phyloP scores from a whole-genome alignment of 768 basidiomycete species.

The Ephemerocybe angulata region DNA sequence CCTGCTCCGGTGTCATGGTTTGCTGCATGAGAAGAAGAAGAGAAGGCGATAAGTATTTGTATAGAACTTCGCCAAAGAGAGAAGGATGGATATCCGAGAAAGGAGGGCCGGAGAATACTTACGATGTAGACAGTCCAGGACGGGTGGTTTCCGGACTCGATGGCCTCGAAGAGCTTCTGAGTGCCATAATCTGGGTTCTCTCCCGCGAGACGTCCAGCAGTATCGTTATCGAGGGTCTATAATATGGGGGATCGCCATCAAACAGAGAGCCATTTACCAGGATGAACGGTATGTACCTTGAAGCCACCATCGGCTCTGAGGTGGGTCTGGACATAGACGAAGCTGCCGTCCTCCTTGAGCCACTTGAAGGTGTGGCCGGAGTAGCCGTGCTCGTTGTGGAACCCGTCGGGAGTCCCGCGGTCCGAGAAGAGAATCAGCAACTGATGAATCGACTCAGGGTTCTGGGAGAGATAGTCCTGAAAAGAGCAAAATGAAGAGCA shows the following conservation, averaged over 20 bases:
- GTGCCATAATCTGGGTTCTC: slow-evolving; percentile 85
- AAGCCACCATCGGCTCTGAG: slow-evolving; percentile 74
- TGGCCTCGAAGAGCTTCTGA: slow-evolving; percentile 72
- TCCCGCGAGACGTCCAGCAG: slow-evolving; percentile 63
- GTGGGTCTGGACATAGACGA: slow-evolving; percentile 87
- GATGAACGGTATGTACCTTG: slow-evolving; percentile 47
- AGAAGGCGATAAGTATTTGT: not conserved
- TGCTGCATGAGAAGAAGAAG: slow-evolving; percentile 43
- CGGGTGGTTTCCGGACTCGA: slow-evolving; percentile 77
- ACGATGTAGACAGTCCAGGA: slow-evolving; percentile 87
- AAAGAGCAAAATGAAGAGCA: not conserved
- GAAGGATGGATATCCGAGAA: not conserved
- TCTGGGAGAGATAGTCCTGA: slow-evolving; percentile 84
- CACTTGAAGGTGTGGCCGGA: slow-evolving; percentile 91
- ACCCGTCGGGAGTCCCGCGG: slow-evolving; percentile 91
- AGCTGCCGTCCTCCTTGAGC: slow-evolving; percentile 78
- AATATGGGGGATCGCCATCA: slow-evolving; percentile 11
- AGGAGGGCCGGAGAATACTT: slow-evolving; percentile 23
- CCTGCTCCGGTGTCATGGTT: slow-evolving; percentile 91
- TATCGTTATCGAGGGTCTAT: slow-evolving; percentile 66
- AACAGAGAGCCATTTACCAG: slow-evolving; percentile 3
- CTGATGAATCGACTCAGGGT: slow-evolving; percentile 88
- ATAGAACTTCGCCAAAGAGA: not conserved
- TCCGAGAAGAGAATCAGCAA: slow-evolving; percentile 92
- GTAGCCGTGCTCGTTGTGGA: slow-evolving; percentile 85